Conservation (phyloP, 768 basidiomycete species). For the Gymnopilus junonius region DNA sequence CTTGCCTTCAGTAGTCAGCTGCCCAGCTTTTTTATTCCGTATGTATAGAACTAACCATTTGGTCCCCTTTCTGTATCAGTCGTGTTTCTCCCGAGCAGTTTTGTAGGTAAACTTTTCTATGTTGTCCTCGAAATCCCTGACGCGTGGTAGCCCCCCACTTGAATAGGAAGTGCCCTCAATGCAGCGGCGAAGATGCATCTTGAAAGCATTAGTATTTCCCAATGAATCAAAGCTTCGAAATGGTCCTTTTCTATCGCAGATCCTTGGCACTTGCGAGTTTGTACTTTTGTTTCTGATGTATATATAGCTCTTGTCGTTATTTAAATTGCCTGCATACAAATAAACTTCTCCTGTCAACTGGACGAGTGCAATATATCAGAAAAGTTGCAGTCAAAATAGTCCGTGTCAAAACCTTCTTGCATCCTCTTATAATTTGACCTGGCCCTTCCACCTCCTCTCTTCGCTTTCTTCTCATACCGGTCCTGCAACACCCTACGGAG, state of each 20-base stretch:
- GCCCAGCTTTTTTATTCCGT: not conserved
- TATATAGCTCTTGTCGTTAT: no score
- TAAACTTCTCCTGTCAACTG: not conserved
- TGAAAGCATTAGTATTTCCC: no score
- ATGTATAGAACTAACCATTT: not conserved
- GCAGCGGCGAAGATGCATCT: not conserved
- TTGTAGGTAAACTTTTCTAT: not conserved
- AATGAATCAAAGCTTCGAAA: not conserved
- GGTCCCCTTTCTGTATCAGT: not conserved
- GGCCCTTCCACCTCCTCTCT: conserved; percentile 19
- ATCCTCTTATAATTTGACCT: conserved; percentile 8
- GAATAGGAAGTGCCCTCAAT: not conserved
- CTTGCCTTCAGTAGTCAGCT: not conserved
- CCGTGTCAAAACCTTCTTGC: not conserved
- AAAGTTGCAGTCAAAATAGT: not conserved
- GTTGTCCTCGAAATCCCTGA: not conserved
- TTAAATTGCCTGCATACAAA: not conserved
- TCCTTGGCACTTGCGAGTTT: no score
- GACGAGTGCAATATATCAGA: not conserved
- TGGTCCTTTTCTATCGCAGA: no score
- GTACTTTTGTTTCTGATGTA: no score
- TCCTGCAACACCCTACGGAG: conserved; percentile 66
- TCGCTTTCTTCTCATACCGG: conserved; percentile 47
- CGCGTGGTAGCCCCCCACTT: not conserved
- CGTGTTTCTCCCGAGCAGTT: not conserved